Percentiles rank a stretch among this genome's conserved stretches.
Evolutionary conservation across 495 filamentous ascomycete species (phyloP).

Genomic region (Talaromyces trachyspermus): DNA sequence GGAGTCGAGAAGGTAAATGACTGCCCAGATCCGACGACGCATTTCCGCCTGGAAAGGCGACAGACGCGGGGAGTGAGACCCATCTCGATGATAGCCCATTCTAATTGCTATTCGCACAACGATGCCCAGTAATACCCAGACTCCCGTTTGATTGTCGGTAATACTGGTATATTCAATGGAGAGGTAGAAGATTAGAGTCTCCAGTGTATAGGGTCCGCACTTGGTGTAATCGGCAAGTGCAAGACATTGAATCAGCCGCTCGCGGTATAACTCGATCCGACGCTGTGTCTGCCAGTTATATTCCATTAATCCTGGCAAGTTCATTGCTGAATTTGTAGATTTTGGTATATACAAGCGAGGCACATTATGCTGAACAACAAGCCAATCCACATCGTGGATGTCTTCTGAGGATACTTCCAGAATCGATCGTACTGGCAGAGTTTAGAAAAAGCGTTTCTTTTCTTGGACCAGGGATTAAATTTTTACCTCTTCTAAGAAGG

Average conservation of each 20-base stretch:
- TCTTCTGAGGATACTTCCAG: conserved; percentile 15
- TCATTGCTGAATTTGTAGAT: conserved; percentile 2
- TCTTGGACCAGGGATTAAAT: background rate
- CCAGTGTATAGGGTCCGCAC: conserved; percentile 29
- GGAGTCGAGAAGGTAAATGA: conserved; percentile 40
- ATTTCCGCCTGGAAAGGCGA: conserved; percentile 49
- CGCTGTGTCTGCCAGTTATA: background rate
- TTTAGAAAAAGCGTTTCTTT: background rate
- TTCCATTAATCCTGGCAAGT: background rate
- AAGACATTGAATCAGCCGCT: conserved; percentile 29
- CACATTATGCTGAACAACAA: conserved; percentile 24
- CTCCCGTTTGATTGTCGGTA: conserved; percentile 25
- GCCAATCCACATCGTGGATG: conserved; percentile 25
- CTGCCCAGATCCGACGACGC: conserved; percentile 46
- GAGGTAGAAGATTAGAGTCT: conserved; percentile 30
- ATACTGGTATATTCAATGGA: conserved; percentile 26
- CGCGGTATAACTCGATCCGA: conserved; percentile 16
- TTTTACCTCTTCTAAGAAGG: conserved; percentile 13
- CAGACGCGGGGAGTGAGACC: conserved; percentile 34
- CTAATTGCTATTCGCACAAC: conserved; percentile 31
- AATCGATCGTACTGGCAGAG: conserved; percentile 22
- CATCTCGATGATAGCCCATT: conserved; percentile 42
- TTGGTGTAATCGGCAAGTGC: conserved; percentile 34
- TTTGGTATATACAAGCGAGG: conserved; percentile 12
- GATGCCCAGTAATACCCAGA: conserved; percentile 30